Conservation (phyloP, 371 early-diverging fungal species). For the Nosema muscidifuracis region DNA sequence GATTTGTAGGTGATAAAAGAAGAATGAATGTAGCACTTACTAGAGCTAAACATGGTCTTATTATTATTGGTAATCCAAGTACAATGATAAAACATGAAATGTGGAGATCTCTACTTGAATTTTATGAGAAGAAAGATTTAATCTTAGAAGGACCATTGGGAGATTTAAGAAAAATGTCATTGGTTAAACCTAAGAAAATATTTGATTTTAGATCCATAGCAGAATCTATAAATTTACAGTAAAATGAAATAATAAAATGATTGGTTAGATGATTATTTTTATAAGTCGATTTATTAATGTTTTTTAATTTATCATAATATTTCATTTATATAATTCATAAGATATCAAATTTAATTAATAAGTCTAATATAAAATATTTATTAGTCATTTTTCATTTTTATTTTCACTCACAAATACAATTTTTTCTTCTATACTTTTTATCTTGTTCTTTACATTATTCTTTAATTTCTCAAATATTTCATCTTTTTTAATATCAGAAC, state of each 20-base stretch:
- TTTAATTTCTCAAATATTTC: background rate
- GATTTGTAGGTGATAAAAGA: slow-evolving; percentile 88
- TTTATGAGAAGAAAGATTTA: slow-evolving; percentile 77
- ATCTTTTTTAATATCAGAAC: background rate
- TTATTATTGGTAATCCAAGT: slow-evolving; percentile 87
- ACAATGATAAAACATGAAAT: slow-evolving; percentile 79
- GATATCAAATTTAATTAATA: background rate
- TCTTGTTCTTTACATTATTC: background rate
- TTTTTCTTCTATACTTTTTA: background rate
- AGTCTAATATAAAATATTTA: background rate
- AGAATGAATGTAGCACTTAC: slow-evolving; percentile 94
- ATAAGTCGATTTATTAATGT: too few relatives aligned
- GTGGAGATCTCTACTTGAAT: slow-evolving; percentile 85
- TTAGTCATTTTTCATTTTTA: background rate
- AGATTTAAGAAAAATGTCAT: slow-evolving; percentile 66
- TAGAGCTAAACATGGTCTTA: slow-evolving; percentile 82
- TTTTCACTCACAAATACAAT: slow-evolving; percentile 3
- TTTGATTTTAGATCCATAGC: slow-evolving; percentile 7
- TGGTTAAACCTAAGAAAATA: background rate
- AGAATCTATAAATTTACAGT: background rate
- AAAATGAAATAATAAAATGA: too few relatives aligned
- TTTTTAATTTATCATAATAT: too few relatives aligned
- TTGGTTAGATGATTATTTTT: too few relatives aligned
- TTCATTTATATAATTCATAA: too few relatives aligned
- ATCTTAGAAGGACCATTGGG: slow-evolving; percentile 84